Evolutionary conservation across 495 filamentous ascomycete genomes (phyloP), one percentile per base, ranked within the genome.

Genomic region (Delitschia confertaspora): DNA sequence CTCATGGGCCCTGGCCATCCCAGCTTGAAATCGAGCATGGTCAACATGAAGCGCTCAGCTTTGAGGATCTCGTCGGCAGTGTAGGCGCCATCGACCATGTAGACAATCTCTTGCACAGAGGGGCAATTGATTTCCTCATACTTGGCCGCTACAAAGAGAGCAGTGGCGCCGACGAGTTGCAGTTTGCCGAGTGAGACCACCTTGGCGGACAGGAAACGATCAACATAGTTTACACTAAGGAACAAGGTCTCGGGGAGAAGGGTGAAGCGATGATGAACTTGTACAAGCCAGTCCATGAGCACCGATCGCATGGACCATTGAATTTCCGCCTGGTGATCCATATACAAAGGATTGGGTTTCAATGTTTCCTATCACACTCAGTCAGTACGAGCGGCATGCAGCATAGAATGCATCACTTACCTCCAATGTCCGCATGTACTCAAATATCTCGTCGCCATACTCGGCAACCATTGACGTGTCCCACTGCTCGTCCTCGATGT

Each of bases 391-490:
- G 20, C 4, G n/a, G 11, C n/a, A 17, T 32, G 6, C 7, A 17
- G 3, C 14, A 16, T 9, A 48, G 31, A 10, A 21, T 11, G 21
- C 2, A 11, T 22, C n/a, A 58, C 75, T 66, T 72, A 94, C 88
- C 84, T 98, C 91, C 35, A 94, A 77, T 34, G 80, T 70, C 42
- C 74, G 73, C 81, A 96, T 83, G 64, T 96, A 93, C 6, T 73
- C 68, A 55, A 95, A 96, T 48, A 99, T 99, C 59, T 99, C 91
- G 3, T 91, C 82, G 34, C 80, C 79, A 57, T 99, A 99, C 58
- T 96, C 89, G 11, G 88, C 82, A 23, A 99, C 91, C 93, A 99
- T 95, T 58, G 83, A 94, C n/a, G 88, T 83, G 59, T 99, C 91
- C 69, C 79, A 93, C 17, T 72, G 68, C 57, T 95, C 91, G 49